phyloP scores from a whole-genome alignment of 83 land plant genomes.

The Picea abies region DNA sequence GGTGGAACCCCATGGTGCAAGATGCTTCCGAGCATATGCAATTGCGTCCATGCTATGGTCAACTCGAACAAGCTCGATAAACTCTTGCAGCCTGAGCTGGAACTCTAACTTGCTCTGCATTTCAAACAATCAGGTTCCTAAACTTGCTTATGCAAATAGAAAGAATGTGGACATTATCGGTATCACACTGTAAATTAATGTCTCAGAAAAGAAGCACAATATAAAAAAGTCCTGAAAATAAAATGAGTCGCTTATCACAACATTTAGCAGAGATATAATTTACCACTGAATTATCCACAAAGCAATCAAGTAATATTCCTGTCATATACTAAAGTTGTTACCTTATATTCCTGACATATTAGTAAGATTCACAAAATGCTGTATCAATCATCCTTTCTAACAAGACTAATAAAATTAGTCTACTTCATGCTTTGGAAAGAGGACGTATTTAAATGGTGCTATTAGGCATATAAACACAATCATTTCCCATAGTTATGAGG shows the following conservation, averaged over 20 bases:
- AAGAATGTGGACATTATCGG: neutral
- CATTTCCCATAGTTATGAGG: too few relatives aligned
- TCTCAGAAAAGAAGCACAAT: neutral
- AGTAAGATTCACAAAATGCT: neutral
- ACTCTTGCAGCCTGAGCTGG: slow-evolving; percentile 94
- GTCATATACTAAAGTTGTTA: neutral
- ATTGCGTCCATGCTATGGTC: slow-evolving; percentile 85
- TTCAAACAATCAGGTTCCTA: neutral
- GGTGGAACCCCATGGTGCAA: slow-evolving; percentile 93
- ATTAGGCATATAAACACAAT: too few relatives aligned
- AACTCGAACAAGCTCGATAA: slow-evolving; percentile 89
- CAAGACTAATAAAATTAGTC: neutral
- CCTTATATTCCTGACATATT: neutral
- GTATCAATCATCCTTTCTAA: neutral
- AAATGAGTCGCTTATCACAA: neutral
- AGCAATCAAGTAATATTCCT: neutral
- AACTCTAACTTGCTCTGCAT: slow-evolving; percentile 98
- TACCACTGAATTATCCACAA: neutral
- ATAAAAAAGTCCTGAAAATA: neutral
- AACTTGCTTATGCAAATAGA: neutral
- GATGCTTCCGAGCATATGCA: slow-evolving; percentile 88
- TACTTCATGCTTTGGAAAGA: neutral
- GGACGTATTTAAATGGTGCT: too few relatives aligned
- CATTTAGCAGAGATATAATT: neutral
- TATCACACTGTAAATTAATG: neutral